Conservation (phyloP, 495 filamentous ascomycete genomes). For the Podospora appendiculata region DNA sequence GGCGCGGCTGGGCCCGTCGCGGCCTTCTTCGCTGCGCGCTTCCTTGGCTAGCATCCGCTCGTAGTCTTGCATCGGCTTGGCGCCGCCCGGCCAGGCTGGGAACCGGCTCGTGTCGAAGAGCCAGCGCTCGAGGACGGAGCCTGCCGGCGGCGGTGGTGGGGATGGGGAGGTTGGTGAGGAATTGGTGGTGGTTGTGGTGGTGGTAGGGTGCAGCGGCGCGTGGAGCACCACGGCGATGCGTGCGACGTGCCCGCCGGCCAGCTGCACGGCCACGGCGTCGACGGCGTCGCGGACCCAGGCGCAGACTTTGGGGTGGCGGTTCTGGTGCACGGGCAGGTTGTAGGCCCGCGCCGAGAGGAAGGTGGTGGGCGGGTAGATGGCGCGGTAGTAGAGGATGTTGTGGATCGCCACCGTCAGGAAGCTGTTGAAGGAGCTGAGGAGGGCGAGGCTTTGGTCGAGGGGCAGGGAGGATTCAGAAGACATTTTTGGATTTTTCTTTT, state of each 20-base stretch:
- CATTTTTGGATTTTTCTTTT: not conserved
- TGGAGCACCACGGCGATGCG: constrained; percentile 72
- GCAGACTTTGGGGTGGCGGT: constrained; percentile 84
- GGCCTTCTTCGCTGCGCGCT: constrained; percentile 26
- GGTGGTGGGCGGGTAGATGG: constrained; percentile 70
- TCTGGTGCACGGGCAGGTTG: constrained; percentile 84
- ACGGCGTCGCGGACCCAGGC: constrained; percentile 83
- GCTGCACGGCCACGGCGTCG: constrained; percentile 63
- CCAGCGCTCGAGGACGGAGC: constrained; percentile 66
- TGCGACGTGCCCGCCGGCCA: constrained; percentile 51
- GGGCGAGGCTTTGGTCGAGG: constrained; percentile 27
- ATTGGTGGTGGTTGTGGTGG: not conserved
- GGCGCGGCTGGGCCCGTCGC: constrained; percentile 1
- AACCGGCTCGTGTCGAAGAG: constrained; percentile 75
- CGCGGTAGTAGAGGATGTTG: constrained; percentile 83
- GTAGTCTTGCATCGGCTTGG: constrained; percentile 27
- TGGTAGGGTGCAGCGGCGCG: constrained; percentile 27
- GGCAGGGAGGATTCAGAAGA: not conserved
- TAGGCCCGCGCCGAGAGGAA: constrained; percentile 80
- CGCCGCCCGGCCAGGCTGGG: constrained; percentile 47
- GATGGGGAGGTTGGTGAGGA: not conserved
- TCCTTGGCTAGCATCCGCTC: constrained; percentile 32
- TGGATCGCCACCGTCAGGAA: constrained; percentile 89
- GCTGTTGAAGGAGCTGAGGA: constrained; percentile 54
- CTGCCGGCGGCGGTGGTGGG: constrained; percentile 6